Evolutionary conservation across 176 grass and related monocot species (phyloP).

Genomic region (Olyra latifolia): DNA sequence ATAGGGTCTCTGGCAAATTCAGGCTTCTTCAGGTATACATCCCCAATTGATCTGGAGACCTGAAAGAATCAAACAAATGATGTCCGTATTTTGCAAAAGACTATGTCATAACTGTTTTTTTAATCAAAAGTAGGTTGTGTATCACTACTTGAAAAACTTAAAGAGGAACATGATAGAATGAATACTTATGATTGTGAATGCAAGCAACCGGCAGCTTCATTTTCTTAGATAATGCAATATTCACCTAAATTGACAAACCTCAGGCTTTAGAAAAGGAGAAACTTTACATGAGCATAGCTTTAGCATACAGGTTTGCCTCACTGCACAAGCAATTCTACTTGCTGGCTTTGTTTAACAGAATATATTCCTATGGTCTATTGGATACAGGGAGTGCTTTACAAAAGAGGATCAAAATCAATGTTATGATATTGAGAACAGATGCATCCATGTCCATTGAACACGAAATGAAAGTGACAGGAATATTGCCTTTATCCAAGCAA

Average conservation of each 20-base stretch:
- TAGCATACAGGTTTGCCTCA: constrained; percentile 19
- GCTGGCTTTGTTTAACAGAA: constrained; percentile 5
- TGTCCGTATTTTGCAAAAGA: background rate
- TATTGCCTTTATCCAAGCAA: constrained; percentile 1
- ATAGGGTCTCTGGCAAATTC: constrained; percentile 45
- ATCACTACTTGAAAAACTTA: background rate
- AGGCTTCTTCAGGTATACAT: constrained; percentile 55
- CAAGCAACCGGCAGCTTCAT: background rate
- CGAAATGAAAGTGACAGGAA: background rate
- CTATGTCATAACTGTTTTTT: background rate
- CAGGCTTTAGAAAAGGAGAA: constrained; percentile 7
- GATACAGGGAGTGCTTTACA: constrained; percentile 20
- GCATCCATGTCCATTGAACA: background rate
- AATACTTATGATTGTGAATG: constrained; percentile 9
- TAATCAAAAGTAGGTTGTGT: no score
- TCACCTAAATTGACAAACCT: constrained; percentile 1
- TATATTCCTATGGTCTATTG: constrained; percentile 14
- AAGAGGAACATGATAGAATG: constrained; percentile 4
- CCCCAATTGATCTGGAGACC: constrained; percentile 64
- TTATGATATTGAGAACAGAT: background rate
- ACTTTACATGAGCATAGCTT: background rate
- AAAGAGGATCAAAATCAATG: background rate
- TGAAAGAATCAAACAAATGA: constrained; percentile 21
- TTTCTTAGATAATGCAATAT: background rate
- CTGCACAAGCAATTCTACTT: constrained; percentile 16